phyloP scores from a whole-genome alignment of 768 basidiomycete species.

The Phanerochaete sordida region DNA sequence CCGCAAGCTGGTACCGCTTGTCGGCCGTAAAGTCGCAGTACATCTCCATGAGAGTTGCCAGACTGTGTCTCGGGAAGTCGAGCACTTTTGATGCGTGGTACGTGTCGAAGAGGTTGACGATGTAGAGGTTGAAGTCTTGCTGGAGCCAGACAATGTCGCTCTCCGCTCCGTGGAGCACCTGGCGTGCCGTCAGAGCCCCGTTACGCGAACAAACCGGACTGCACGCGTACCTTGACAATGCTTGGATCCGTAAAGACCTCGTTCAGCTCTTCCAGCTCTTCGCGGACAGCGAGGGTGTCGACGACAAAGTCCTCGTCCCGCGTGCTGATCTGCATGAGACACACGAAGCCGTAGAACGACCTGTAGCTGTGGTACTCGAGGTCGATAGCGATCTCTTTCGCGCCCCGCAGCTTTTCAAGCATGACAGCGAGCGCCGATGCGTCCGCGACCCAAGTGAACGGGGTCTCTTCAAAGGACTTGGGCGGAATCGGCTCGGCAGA shows the following conservation, averaged over 20 bases:
- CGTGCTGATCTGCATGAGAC: constrained; percentile 90
- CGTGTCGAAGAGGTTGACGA: constrained; percentile 97
- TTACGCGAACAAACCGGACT: background rate
- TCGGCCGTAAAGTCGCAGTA: constrained; percentile 90
- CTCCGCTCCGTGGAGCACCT: constrained; percentile 95
- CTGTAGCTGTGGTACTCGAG: constrained; percentile 92
- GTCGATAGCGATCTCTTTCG: constrained; percentile 87
- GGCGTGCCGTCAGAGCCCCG: background rate
- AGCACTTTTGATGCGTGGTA: constrained; percentile 90
- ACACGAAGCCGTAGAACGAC: constrained; percentile 83
- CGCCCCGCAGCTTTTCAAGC: constrained; percentile 60
- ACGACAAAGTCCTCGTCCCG: constrained; percentile 83
- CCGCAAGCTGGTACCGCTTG: constrained; percentile 95
- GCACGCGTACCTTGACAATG: constrained; percentile 70
- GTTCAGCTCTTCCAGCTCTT: constrained; percentile 71
- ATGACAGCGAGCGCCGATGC: constrained; percentile 52
- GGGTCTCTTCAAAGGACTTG: constrained; percentile 57
- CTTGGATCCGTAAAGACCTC: constrained; percentile 82
- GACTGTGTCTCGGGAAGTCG: constrained; percentile 79
- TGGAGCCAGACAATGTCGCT: constrained; percentile 96
- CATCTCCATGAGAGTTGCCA: constrained; percentile 80
- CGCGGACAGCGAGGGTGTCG: constrained; percentile 73
- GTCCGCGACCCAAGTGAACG: constrained; percentile 71
- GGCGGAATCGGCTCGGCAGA: constrained; percentile 49
- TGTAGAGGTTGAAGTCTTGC: constrained; percentile 89